A percentile compares a stretch with the other conserved stretches of the same genome.
These are phyloP conservation scores for Phytophthora foliorum DNA, from an alignment of 352 stramenopile species.

Conservation along the genomic window DNA sequence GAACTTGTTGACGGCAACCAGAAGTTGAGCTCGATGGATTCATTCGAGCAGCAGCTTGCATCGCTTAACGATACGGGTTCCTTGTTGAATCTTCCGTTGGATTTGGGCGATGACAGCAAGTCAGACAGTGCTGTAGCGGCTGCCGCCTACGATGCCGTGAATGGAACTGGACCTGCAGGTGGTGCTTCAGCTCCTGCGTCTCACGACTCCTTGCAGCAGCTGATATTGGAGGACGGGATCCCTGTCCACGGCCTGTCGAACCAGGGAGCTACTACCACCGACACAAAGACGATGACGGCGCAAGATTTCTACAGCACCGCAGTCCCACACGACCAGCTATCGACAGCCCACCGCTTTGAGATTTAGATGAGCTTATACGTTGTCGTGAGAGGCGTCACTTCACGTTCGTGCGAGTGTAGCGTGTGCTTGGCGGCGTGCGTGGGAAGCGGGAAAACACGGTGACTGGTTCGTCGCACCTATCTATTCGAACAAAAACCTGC, in stretches of 20 bases:
- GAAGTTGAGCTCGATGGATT: constrained; percentile 45
- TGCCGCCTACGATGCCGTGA: constrained; percentile 33
- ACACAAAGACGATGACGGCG: constrained; percentile 54
- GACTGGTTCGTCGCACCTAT: constrained; percentile 33
- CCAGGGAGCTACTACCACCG: constrained; percentile 10
- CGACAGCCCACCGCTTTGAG: constrained; percentile 58
- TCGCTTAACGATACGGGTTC: constrained; percentile 51
- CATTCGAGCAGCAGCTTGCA: constrained; percentile 53
- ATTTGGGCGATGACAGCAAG: constrained; percentile 33
- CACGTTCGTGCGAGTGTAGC: constrained; percentile 15
- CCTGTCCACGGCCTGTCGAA: constrained; percentile 32
- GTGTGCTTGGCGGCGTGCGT: constrained; percentile 16
- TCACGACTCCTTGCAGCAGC: constrained; percentile 45
- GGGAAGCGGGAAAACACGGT: constrained; percentile 8
- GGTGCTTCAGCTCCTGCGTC: constrained; percentile 5
- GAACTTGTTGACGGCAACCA: constrained; percentile 37
- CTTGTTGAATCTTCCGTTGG: constrained; percentile 41
- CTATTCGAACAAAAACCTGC: constrained; percentile 42
- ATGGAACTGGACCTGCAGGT: constrained; percentile 16
- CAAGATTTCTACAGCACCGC: constrained; percentile 67
- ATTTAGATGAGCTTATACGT: constrained; percentile 47
- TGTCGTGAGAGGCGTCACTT: constrained; percentile 12
- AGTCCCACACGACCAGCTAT: constrained; percentile 55
- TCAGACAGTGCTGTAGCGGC: constrained; percentile 24
- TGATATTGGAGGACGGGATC: constrained; percentile 52